Conservation (phyloP, 352 stramenopile species). For the Thraustochytrium striatum region DNA sequence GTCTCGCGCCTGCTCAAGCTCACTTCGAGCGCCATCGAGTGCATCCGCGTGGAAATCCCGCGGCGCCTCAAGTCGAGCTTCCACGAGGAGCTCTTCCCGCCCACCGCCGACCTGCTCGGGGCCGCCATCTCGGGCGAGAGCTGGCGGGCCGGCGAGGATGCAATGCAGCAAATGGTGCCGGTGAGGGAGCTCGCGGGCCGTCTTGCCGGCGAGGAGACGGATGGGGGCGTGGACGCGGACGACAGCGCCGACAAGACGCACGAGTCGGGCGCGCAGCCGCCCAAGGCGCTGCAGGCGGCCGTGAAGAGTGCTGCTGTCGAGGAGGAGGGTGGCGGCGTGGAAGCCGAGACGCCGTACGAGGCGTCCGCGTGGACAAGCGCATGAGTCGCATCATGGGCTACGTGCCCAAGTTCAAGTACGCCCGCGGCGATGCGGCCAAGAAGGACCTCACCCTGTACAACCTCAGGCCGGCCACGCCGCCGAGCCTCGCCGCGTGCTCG, state of each 20-base stretch:
- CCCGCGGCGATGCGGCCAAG: neutral
- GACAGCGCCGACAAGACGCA: neutral
- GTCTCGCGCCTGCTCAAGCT: constrained; percentile 24
- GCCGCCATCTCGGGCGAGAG: neutral
- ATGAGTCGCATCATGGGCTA: neutral
- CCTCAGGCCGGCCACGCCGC: neutral
- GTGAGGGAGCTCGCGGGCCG: constrained; percentile 2
- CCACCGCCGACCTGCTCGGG: neutral
- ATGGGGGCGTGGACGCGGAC: neutral
- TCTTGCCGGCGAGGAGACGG: neutral
- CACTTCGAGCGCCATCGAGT: neutral
- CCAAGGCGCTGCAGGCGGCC: neutral
- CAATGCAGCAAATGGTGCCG: neutral
- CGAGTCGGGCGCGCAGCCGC: neutral
- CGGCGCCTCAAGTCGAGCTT: constrained; percentile 22
- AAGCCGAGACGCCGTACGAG: neutral
- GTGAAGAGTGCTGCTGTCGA: neutral
- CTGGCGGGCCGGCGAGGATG: neutral
- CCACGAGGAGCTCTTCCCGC: constrained; percentile 36
- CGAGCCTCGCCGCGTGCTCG: neutral
- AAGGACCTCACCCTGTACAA: constrained; percentile 23
- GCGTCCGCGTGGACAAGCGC: constrained; percentile 1
- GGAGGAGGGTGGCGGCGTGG: neutral
- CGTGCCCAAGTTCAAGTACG: constrained; percentile 44
- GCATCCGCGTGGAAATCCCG: constrained; percentile 35